These are phyloP conservation scores for Immersiella caudata DNA, from an alignment of 495 filamentous ascomycete species.

Conservation along the genomic window DNA sequence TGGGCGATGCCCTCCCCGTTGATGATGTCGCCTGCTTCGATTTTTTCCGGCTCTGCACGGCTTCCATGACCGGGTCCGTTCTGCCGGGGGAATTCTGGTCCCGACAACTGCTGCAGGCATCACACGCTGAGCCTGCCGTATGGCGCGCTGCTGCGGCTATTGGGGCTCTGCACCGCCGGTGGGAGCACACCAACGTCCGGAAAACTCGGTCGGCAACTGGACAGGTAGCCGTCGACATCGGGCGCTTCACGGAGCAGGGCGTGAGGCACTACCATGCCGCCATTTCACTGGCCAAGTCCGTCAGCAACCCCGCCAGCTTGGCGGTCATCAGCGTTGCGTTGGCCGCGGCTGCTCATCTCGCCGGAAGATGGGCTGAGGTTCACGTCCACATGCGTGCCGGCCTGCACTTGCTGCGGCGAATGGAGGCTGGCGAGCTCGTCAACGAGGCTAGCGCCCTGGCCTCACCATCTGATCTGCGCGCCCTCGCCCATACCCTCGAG, in stretches of 20 bases:
- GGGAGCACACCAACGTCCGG: constrained; percentile 20
- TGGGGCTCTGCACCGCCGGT: constrained; percentile 40
- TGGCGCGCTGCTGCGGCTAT: constrained; percentile 57
- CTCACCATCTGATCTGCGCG: not conserved
- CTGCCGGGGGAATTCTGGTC: constrained; percentile 52
- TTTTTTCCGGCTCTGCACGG: constrained; percentile 32
- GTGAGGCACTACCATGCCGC: constrained; percentile 17
- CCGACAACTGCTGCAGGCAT: constrained; percentile 52
- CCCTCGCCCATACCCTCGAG: constrained; percentile 21
- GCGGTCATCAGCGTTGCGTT: constrained; percentile 26
- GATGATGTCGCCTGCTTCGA: constrained; percentile 34
- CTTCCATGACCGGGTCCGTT: constrained; percentile 22
- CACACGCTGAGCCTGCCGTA: constrained; percentile 54
- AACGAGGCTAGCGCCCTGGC: not conserved
- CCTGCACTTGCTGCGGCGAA: constrained; percentile 10
- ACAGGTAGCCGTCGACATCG: not conserved
- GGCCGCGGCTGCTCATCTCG: constrained; percentile 25
- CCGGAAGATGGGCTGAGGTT: constrained; percentile 23
- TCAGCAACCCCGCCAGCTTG: constrained; percentile 18
- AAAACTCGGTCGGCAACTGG: not conserved
- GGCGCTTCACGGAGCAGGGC: constrained; percentile 23
- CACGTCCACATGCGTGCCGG: constrained; percentile 26
- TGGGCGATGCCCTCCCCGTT: constrained; percentile 45
- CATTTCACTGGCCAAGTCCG: constrained; percentile 22
- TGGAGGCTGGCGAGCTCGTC: not conserved